Evolutionary conservation across 345 rosid genomes (phyloP), one percentile per base, ranked within the genome.

Genomic region (Acer campestre): DNA sequence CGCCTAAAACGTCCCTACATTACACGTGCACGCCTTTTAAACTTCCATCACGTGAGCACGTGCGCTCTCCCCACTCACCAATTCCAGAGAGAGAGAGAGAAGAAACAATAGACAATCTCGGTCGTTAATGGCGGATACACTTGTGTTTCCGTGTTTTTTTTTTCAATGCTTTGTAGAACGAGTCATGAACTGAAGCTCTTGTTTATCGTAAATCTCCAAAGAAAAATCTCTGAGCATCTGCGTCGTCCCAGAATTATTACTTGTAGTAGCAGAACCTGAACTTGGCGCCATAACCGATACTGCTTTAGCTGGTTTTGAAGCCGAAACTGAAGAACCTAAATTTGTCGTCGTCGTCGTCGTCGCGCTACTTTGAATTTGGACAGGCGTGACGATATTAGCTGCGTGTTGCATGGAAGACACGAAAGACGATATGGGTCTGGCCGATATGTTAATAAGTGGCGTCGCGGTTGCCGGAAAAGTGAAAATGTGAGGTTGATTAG

Each of bases 181-280:
- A 65, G 81, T 75, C 93, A 88, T 84, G 85, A 91, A 85, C 80
- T 87, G 94, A 29, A 89, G 91, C 84, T 94, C 93, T 71, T 87
- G 89, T 61, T 88, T 88, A 14, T 94, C 93, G 85, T 82, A 88
- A 80, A 89, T 87, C 87, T 91, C 95, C 78, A 91, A 71, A 7
- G 97, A 91, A 75, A 94, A 90, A 77, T 92, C 96, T 73, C 96
- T 82, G 1, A 92, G 90, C 88, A 78, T 89, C 74, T 87, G 90
- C 7, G 94, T 82, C 9, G 87, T 84, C 1, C 64, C 55, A 1
- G 70, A 42, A 1, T 51, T 42, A 1, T 78, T 56, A 2, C 74
- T 67, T 3, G 84, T 68, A 0, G 81, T 46, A 4, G 84, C 89
- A 23, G 97, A 85, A 68, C 79, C 85, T 62, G 88, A 84, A 69